Base-by-base conservation (phyloP, 441 rosid genomes). In the Capsella rubella region DNA sequence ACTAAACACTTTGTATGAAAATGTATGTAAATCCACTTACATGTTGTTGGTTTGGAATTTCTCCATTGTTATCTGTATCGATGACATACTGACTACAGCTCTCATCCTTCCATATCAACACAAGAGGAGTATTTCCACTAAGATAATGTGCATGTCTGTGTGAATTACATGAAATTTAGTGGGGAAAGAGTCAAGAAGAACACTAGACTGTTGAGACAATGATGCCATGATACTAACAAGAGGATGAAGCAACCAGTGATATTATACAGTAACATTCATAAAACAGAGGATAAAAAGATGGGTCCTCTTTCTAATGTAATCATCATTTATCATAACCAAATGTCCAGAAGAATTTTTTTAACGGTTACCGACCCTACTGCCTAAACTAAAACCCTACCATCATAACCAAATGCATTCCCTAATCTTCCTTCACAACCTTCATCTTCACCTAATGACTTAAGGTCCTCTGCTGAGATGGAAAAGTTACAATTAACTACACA, bases 51-150 rank as follows among this genome's bases (percentile, higher is more conserved):
- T 73, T 84, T 21, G 84, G 95, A 76, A 93, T 75, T 73, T 91
- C 82, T 51, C 99, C 99, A 74, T 90, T 87, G 81, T 80, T 84
- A 55, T 95, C 99, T 5, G 99, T 93, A 83, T 95, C 99, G 46
- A 95, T 88, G 74, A 93, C 97, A 82, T 89, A 95, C 76, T 87
- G 95, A 81, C 98, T 93, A 74, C 97, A 95, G 28, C 83, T 87
- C 75, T 87, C 96, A 73, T 95, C 99, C 81, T 95, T 95, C 99
- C 99, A 95, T 29, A 93, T 92, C 80, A 95, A 82, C 52, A 87
- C 91, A 18, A 95, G 83, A 31, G 98, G 99, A 43, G 98, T 93
- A 78, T 84, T 93, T 56, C 98, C 99, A 27, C 86, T 83, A 80
- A 91, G 96, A 85, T 93, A 95, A 62, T 90, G 97, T 54, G 96